phyloP scores from a whole-genome alignment of 192 early-diverging fungal genomes.

The Phycomyces blakesleeanus region DNA sequence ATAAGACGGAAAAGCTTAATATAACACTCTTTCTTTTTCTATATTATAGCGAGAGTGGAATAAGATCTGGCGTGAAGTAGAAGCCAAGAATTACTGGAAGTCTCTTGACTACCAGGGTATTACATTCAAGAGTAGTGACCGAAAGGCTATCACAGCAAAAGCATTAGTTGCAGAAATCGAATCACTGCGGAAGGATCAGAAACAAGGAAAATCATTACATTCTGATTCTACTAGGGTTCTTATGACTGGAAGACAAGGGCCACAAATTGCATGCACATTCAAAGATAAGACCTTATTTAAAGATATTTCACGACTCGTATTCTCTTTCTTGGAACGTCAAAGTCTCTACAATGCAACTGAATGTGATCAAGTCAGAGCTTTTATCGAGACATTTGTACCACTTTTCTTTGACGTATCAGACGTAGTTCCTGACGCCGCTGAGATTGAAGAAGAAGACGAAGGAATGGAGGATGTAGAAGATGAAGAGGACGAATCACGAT shows the following conservation, averaged over 20 bases:
- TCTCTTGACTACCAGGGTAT: conserved; percentile 92
- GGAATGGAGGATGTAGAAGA: conserved; percentile 46
- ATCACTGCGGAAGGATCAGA: conserved; percentile 71
- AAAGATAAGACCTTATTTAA: conserved; percentile 67
- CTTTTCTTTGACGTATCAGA: conserved; percentile 57
- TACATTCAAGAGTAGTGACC: conserved; percentile 81
- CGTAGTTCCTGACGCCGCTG: conserved; percentile 30
- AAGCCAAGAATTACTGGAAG: conserved; percentile 88
- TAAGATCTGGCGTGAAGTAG: conserved; percentile 94
- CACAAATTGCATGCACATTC: conserved; percentile 82
- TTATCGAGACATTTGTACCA: conserved; percentile 69
- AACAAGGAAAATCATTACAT: conserved; percentile 41
- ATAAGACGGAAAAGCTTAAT: too few relatives aligned
- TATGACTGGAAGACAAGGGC: conserved; percentile 30
- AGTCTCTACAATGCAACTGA: conserved; percentile 49
- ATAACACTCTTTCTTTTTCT: conserved; percentile 1
- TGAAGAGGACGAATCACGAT: conserved; percentile 32
- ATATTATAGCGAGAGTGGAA: conserved; percentile 80
- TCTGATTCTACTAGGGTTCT: not conserved
- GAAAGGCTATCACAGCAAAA: conserved; percentile 73
- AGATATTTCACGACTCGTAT: conserved; percentile 70
- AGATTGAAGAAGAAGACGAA: conserved; percentile 43
- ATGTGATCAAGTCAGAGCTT: conserved; percentile 68
- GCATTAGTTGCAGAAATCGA: conserved; percentile 85
- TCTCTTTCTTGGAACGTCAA: conserved; percentile 61